phyloP scores from a whole-genome alignment of 2,329 filamentous ascomycete species.

The Verticillium zaregamsianum region DNA sequence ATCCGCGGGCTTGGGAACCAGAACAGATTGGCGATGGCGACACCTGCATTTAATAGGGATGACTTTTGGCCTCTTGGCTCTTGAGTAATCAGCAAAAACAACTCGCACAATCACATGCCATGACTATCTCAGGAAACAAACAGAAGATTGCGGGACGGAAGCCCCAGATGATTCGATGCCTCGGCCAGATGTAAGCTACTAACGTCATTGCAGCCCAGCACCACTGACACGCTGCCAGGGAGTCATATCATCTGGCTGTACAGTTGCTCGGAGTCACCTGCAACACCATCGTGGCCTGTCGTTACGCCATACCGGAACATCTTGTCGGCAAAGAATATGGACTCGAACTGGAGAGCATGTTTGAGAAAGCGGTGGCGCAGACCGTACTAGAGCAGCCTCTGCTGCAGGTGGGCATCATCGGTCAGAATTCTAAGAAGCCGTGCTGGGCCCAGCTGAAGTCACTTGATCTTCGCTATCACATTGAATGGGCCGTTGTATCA shows the following conservation, averaged over 20 bases:
- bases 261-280: not conserved
- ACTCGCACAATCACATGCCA: too few relatives aligned
- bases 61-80: too few relatives aligned
- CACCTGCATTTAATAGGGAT: too few relatives aligned
- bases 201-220: too few relatives aligned
- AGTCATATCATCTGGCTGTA: not conserved
- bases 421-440: slow-evolving; percentile 11
- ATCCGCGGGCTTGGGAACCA: too few relatives aligned
- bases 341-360: not conserved
- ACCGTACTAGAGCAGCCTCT: slow-evolving; percentile 13
- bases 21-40: too few relatives aligned
- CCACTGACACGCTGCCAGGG: too few relatives aligned
- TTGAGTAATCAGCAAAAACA: too few relatives aligned
- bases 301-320: not conserved
- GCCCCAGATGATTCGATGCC: too few relatives aligned
- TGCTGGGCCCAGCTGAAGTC: slow-evolving; percentile 11
- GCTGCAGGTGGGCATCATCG: slow-evolving; percentile 15
- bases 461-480: not conserved
- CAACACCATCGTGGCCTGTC: not conserved
- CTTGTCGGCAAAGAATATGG: not conserved
- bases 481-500: slow-evolving; percentile 12
- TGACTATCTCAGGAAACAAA: too few relatives aligned
- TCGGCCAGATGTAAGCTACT: too few relatives aligned
- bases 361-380: slow-evolving; percentile 13
- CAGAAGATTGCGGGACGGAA: too few relatives aligned